Percentiles rank a stretch among this genome's conserved stretches.
These are phyloP conservation scores for Kazachstania sp. DNA, from an alignment of 1,139 yeast genomes.

Conservation along the genomic window DNA sequence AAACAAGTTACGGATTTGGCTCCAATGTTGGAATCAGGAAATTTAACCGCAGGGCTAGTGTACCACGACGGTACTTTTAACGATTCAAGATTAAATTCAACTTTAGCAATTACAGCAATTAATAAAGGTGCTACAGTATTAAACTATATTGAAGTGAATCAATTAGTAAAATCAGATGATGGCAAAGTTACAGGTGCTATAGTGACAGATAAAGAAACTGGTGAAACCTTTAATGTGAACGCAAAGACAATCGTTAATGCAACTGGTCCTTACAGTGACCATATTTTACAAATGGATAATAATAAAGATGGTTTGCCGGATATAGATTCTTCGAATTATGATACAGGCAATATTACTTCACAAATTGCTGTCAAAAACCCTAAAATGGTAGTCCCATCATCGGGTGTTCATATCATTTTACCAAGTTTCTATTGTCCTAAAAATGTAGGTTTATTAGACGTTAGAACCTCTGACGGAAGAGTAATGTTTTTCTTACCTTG, in stretches of 20 bases:
- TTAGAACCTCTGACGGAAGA: constrained; percentile 89
- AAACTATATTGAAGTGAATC: constrained; percentile 78
- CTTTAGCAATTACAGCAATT: constrained; percentile 79
- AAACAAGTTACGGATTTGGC: constrained; percentile 65
- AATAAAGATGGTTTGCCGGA: constrained; percentile 60
- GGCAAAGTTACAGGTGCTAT: constrained; percentile 65
- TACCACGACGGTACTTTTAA: constrained; percentile 95
- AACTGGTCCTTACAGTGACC: constrained; percentile 89
- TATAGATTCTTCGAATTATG: background rate
- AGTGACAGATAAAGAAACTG: constrained; percentile 69
- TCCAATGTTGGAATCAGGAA: constrained; percentile 77
- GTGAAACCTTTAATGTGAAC: constrained; percentile 47
- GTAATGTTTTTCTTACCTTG: constrained; percentile 96
- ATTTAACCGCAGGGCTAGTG: constrained; percentile 82
- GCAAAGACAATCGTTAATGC: constrained; percentile 83
- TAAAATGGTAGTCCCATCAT: constrained; percentile 80
- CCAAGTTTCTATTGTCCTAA: constrained; percentile 91
- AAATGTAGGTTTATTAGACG: constrained; percentile 83
- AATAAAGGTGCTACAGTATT: constrained; percentile 84
- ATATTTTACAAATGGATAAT: constrained; percentile 77
- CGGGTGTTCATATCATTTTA: constrained; percentile 87
- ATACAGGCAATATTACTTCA: constrained; percentile 11
- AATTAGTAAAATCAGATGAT: constrained; percentile 53
- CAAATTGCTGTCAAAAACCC: constrained; percentile 34
- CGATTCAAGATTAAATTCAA: constrained; percentile 83